phyloP scores from a whole-genome alignment of 2,329 filamentous ascomycete species.

The Fusarium oxysporum region DNA sequence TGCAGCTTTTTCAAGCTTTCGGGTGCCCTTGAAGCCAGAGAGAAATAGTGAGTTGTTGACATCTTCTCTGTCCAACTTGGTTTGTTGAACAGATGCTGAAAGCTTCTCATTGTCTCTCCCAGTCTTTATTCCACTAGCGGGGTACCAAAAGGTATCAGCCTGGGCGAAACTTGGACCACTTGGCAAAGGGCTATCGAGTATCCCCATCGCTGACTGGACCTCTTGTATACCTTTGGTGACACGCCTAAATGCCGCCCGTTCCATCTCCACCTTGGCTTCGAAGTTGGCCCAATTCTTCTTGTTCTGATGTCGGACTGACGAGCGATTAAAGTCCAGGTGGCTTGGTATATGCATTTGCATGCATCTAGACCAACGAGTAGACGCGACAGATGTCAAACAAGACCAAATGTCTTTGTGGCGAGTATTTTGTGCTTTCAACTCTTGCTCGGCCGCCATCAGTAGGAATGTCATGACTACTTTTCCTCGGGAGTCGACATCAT shows the following conservation, averaged over 20 bases:
- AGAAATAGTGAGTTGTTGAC: background rate
- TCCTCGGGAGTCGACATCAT: background rate
- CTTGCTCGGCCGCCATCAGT: background rate
- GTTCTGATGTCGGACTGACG: background rate
- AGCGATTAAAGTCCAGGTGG: background rate
- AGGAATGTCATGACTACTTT: background rate
- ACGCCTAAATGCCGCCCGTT: background rate
- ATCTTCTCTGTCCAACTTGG: accelerated
- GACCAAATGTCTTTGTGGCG: background rate
- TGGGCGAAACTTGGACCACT: too few species aligned
- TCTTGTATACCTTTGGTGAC: background rate
- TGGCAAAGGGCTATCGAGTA: background rate
- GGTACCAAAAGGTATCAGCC: background rate
- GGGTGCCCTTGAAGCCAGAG: background rate
- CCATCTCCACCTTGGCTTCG: background rate
- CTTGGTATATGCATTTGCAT: background rate
- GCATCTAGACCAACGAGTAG: background rate
- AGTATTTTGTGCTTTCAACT: background rate
- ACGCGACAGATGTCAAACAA: background rate
- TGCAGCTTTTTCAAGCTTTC: background rate
- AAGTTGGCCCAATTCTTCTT: background rate
- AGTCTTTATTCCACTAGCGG: background rate
- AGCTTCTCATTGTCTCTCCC: background rate
- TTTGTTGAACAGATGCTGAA: accelerated
- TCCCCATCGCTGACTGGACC: background rate